These are phyloP conservation scores for Clonostachys byssicola DNA, from an alignment of 2,329 filamentous ascomycete species.

Conservation along the genomic window DNA sequence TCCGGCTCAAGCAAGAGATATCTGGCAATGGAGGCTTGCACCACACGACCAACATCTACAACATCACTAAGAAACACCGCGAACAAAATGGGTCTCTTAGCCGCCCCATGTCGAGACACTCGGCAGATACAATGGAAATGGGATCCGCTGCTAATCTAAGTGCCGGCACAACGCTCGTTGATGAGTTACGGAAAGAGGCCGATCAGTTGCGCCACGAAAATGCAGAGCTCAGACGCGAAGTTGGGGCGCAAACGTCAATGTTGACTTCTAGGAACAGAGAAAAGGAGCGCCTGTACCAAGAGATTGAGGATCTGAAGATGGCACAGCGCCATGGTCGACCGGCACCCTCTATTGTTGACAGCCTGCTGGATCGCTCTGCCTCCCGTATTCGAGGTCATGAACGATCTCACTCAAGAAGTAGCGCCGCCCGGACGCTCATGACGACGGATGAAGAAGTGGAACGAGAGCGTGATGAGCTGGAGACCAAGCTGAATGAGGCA, in stretches of 20 bases:
- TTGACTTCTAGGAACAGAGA: constrained; percentile 93
- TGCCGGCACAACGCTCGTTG: constrained; percentile 62
- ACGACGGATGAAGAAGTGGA: constrained; percentile 60
- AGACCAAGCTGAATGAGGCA: constrained; percentile 76
- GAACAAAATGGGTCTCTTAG: constrained; percentile 41
- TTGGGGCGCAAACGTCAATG: constrained; percentile 96
- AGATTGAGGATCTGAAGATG: constrained; percentile 95
- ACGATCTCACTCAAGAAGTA: constrained; percentile 70
- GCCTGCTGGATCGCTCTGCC: constrained; percentile 89
- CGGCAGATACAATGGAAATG: constrained; percentile 37
- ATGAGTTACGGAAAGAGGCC: constrained; percentile 66
- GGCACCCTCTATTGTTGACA: constrained; percentile 70
- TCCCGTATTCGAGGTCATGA: constrained; percentile 70
- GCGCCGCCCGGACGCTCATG: constrained; percentile 63
- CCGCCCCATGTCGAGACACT: constrained; percentile 44
- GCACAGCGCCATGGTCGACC: constrained; percentile 68
- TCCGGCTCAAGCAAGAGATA: constrained; percentile 62
- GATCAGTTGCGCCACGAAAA: constrained; percentile 88
- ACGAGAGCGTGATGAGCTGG: constrained; percentile 77
- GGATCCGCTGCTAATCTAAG: constrained; percentile 48
- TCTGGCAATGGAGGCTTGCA: constrained; percentile 30
- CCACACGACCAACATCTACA: constrained; percentile 64
- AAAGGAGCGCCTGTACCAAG: constrained; percentile 90
- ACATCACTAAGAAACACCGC: constrained; percentile 52
- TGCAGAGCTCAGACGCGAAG: constrained; percentile 83